Evolutionary conservation across 306 rosid species (phyloP).

Genomic region (Cucumis cinereus): DNA sequence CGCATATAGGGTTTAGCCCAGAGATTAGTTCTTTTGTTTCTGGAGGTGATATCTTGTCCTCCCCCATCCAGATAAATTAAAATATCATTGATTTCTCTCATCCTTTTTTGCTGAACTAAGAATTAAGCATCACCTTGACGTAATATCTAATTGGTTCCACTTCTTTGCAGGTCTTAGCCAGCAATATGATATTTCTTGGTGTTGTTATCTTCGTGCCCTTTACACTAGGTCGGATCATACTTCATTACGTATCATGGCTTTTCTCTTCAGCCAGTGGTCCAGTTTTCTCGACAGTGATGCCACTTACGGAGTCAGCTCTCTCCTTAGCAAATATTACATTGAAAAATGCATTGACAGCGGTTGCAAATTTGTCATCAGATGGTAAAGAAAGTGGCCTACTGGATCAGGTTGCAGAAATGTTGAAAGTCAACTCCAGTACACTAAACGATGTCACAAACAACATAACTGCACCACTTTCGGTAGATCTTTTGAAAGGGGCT

Average conservation of each 20-base stretch:
- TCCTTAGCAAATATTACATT: constrained; percentile 77
- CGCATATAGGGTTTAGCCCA: background rate
- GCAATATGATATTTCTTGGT: constrained; percentile 99
- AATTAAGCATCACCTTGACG: background rate
- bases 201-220: constrained; percentile 91
- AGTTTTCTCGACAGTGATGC: constrained; percentile 49
- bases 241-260: constrained; percentile 66
- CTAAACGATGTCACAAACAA: constrained; percentile 53
- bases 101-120: background rate
- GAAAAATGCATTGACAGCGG: constrained; percentile 75
- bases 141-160: background rate
- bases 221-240: constrained; percentile 75
- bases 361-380: constrained; percentile 59
- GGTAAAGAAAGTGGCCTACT: constrained; percentile 49
- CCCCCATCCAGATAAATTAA: background rate
- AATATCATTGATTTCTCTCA: background rate
- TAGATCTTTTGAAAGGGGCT: constrained; percentile 57
- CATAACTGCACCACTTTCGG: constrained; percentile 40
- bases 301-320: constrained; percentile 70
- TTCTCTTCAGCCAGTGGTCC: constrained; percentile 61
- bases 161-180: constrained; percentile 76
- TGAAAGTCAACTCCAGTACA: constrained; percentile 60
- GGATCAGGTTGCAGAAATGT: constrained; percentile 67
- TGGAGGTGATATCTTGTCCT: background rate
- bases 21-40: background rate